These are phyloP conservation scores for Hypoxylon rubiginosum DNA, from an alignment of 2,329 filamentous ascomycete species.

Conservation along the genomic window DNA sequence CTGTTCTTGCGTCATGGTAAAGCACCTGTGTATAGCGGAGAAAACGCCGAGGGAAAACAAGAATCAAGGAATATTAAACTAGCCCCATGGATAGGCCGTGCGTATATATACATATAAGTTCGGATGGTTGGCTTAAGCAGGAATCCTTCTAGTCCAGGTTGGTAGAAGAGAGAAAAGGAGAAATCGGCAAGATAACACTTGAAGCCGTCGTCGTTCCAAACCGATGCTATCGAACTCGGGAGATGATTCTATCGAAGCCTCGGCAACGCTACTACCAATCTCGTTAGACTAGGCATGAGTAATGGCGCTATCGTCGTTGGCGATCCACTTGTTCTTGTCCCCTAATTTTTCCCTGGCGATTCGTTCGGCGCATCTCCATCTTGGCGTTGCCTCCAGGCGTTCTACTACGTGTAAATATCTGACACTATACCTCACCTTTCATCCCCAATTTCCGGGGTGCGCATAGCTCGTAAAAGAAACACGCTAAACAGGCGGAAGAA, in stretches of 20 bases:
- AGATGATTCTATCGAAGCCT: constrained; percentile 31
- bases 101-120: background rate
- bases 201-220: too few species aligned
- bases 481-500: background rate
- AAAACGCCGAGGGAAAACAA: background rate
- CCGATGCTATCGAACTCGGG: constrained; percentile 21
- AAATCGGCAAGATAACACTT: constrained; percentile 1
- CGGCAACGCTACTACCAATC: constrained; percentile 31
- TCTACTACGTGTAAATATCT: background rate
- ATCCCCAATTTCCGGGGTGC: background rate
- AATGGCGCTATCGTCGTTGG: constrained; percentile 19
- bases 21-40: background rate
- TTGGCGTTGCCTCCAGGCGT: background rate
- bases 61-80: background rate
- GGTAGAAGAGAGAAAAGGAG: background rate
- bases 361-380: background rate
- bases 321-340: constrained; percentile 31
- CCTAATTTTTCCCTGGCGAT: background rate
- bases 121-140: background rate
- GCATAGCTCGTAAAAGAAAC: background rate
- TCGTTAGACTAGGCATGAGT: constrained; percentile 14
- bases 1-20: constrained; percentile 25
- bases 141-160: background rate
- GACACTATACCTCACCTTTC: background rate
- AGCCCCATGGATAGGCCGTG: background rate